Conservation (phyloP, 2,329 filamentous ascomycete species). For the Aspergillus quadricinctus region DNA sequence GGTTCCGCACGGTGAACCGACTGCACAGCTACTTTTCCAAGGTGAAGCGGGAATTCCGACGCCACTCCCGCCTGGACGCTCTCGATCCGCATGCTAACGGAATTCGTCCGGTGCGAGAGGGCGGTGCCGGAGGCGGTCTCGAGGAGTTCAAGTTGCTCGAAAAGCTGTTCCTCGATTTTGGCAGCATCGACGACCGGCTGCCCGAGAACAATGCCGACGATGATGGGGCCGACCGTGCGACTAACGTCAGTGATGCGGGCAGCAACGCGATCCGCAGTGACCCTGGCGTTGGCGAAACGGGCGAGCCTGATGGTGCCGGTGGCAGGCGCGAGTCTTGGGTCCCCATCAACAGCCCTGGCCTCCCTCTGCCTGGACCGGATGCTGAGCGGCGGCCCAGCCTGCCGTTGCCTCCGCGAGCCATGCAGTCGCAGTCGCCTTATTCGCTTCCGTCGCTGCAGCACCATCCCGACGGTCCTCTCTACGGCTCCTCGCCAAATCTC, state of each 20-base stretch:
- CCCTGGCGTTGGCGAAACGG: slow-evolving; percentile 30
- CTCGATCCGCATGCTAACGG: slow-evolving; percentile 27
- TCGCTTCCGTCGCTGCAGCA: slow-evolving; percentile 34
- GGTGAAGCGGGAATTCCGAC: slow-evolving; percentile 35
- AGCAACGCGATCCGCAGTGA: slow-evolving; percentile 41
- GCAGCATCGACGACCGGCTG: slow-evolving; percentile 37
- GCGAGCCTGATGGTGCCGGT: slow-evolving; percentile 29
- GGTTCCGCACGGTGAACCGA: slow-evolving; percentile 43
- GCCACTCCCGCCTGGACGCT: slow-evolving; percentile 29
- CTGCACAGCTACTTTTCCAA: slow-evolving; percentile 39
- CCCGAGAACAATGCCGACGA: slow-evolving; percentile 31
- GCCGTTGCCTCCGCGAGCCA: slow-evolving; percentile 30
- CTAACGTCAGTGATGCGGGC: slow-evolving; percentile 35
- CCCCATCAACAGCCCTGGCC: slow-evolving; percentile 35
- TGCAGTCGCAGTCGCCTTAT: slow-evolving; percentile 33
- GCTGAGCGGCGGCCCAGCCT: slow-evolving; percentile 36
- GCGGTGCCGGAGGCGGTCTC: slow-evolving; percentile 27
- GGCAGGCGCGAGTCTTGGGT: slow-evolving; percentile 41
- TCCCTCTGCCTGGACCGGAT: slow-evolving; percentile 29
- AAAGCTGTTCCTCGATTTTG: slow-evolving; percentile 39
- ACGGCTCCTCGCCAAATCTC: slow-evolving; percentile 29
- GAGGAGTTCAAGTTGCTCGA: slow-evolving; percentile 41
- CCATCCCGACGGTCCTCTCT: slow-evolving; percentile 27
- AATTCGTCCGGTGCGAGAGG: slow-evolving; percentile 28
- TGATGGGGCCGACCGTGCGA: slow-evolving; percentile 30